phyloP scores from a whole-genome alignment of 192 early-diverging fungal genomes.

The Phlyctochytrium bullatum region DNA sequence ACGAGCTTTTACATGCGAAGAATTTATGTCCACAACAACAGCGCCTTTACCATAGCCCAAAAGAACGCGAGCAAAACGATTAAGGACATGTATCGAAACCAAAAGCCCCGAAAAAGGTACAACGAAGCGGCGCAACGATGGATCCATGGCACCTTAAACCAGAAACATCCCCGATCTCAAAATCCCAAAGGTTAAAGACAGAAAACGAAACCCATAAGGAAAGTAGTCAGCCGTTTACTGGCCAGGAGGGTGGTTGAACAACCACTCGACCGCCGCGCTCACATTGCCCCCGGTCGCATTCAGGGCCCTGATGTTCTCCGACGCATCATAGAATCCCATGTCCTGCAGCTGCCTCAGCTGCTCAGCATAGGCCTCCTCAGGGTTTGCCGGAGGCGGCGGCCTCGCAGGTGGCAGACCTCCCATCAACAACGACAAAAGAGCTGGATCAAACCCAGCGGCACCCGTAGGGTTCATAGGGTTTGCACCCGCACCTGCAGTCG shows the following conservation, averaged over 20 bases:
- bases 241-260: constrained; percentile 56
- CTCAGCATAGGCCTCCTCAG: constrained; percentile 48
- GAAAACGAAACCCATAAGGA: too few relatives aligned
- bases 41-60: too few relatives aligned
- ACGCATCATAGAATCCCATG: constrained; percentile 93
- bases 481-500: constrained; percentile 11
- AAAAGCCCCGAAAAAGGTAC: too few relatives aligned
- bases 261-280: constrained; percentile 87
- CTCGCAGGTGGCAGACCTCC: constrained; percentile 29
- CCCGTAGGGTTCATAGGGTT: constrained; percentile 29
- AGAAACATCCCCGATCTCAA: too few relatives aligned
- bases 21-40: too few relatives aligned
- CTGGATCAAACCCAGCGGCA: constrained; percentile 30
- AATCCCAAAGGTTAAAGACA: too few relatives aligned
- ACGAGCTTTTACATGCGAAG: too few relatives aligned
- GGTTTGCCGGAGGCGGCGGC: constrained; percentile 30
- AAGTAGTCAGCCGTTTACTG: too few relatives aligned
- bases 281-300: constrained; percentile 82
- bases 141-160: too few relatives aligned
- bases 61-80: too few relatives aligned
- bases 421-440: constrained; percentile 33
- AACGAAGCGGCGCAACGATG: too few relatives aligned
- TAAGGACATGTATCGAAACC: too few relatives aligned
- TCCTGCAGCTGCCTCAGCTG: constrained; percentile 88
- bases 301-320: constrained; percentile 88